These are phyloP conservation scores for Rhizophagus sp. DNA, from an alignment of 192 early-diverging fungal genomes.

Conservation along the genomic window DNA sequence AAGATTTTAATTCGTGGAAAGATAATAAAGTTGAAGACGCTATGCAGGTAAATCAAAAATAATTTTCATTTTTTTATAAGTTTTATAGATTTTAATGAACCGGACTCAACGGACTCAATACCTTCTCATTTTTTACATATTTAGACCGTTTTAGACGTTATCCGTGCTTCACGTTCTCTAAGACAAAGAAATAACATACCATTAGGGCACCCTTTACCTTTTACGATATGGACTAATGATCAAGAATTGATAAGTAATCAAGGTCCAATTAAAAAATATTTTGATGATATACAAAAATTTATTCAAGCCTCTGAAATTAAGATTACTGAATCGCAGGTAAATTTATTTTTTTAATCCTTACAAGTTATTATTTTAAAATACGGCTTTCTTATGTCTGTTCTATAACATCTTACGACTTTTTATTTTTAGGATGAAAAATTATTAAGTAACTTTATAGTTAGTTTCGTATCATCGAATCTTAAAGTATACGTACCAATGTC, in stretches of 20 bases:
- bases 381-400: too few relatives aligned
- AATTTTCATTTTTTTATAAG: not conserved
- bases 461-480: constrained; percentile 32
- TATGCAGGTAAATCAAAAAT: constrained; percentile 44
- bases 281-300: constrained; percentile 41
- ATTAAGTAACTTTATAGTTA: constrained; percentile 23
- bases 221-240: constrained; percentile 47
- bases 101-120: too few relatives aligned
- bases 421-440: not conserved
- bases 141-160: constrained; percentile 46
- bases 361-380: not conserved
- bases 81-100: not conserved
- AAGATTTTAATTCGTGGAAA: constrained; percentile 35
- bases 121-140: not conserved
- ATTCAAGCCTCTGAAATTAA: constrained; percentile 38
- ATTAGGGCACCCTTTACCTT: constrained; percentile 44
- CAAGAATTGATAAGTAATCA: constrained; percentile 30
- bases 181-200: constrained; percentile 55
- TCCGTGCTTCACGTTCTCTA: constrained; percentile 54
- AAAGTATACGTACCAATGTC: constrained; percentile 42
- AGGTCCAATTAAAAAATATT: constrained; percentile 38
- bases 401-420: too few relatives aligned
- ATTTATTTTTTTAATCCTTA: not conserved
- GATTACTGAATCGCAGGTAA: constrained; percentile 35
- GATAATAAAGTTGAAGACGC: constrained; percentile 47